Evolutionary conservation across 2,329 filamentous ascomycete genomes (phyloP).

Genomic region (Colletotrichum sidae): DNA sequence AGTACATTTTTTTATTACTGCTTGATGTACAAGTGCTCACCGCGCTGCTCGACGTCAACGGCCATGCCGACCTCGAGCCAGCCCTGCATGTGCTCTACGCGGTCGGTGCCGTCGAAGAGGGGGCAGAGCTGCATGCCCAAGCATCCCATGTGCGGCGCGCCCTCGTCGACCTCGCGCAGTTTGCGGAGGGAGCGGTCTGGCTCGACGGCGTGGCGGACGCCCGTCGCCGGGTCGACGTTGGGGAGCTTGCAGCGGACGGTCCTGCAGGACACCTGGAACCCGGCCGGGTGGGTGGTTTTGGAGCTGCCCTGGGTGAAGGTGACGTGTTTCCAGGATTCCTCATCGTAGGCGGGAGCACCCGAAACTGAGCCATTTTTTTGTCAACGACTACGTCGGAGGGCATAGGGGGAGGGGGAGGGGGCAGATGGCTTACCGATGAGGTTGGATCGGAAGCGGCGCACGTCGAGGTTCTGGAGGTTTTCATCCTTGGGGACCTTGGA

Average conservation of each 20-base stretch:
- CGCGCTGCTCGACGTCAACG: constrained; percentile 60
- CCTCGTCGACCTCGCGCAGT: constrained; percentile 70
- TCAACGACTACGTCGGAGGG: not conserved
- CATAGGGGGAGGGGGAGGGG: no score
- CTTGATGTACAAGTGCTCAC: constrained; percentile 56
- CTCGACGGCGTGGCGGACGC: constrained; percentile 64
- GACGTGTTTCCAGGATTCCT: constrained; percentile 77
- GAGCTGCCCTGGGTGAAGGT: constrained; percentile 60
- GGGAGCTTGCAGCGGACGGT: constrained; percentile 78
- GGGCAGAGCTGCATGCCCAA: constrained; percentile 76
- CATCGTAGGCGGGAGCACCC: constrained; percentile 72
- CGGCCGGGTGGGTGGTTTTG: constrained; percentile 56
- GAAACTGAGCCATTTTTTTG: constrained; percentile 58
- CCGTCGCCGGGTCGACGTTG: constrained; percentile 74
- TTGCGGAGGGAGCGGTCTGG: constrained; percentile 69
- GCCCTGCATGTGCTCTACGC: constrained; percentile 48
- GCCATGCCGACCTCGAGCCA: constrained; percentile 68
- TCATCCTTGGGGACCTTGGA: constrained; percentile 64
- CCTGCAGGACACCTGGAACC: constrained; percentile 70
- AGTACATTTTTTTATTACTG: constrained; percentile 39
- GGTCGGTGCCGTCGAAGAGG: constrained; percentile 52
- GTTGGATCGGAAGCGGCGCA: constrained; percentile 76
- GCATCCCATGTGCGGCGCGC: constrained; percentile 67
- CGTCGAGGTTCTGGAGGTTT: constrained; percentile 64
- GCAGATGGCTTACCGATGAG: constrained; percentile 66